Evolutionary conservation across 192 early-diverging fungal genomes (phyloP), one percentile per base, ranked within the genome.

Genomic region (Umbelopsis ramanniana): DNA sequence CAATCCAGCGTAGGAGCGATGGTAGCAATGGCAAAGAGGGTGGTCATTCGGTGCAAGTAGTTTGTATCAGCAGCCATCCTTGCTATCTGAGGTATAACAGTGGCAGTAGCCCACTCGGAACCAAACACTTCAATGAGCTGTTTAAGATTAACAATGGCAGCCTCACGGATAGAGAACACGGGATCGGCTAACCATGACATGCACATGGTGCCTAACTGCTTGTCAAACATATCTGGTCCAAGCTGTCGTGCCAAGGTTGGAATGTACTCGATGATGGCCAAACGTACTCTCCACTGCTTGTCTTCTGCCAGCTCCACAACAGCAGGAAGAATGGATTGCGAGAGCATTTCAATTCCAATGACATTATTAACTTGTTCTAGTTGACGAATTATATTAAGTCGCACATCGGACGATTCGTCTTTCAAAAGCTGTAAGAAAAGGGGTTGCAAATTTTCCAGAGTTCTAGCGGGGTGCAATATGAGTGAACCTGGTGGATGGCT

Each of bases 241-340:
- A 99, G 88, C 80, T 99, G 98, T 68, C 87, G 91, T 35, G 98
- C 96, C 72, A 99, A 90, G 40, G 98, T 86, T 22, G 98, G 98
- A 77, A 99, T 96, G 76, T 99, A 97, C 76, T 99, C 97, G 79
- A 99, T 98, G 72, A 99, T 98, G 7, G 98, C 98, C 82, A 97
- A 83, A 23, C 98, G 94, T 69, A 98, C 96, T 57, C 98, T 93
- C 98, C 98, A 99, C 80, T 99, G 98, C 86, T 98, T 98, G 82
- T 99, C 98, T 84, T 99, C 97, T 37, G 97, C 96, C 43, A 99
- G 87, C 81, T 98, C 98, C 40, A 99, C 92, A 77, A 99, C 97
- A 14, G 98, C 98, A 9, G 98, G 98, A 68, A 99, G 83, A 52
- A 99, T 86, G 23, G 94, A 96, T 75, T 98, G 97, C 46, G 98